These are phyloP conservation scores for Coelastrella sp. DNA, from an alignment of 139 green algal species.

Conservation along the genomic window DNA sequence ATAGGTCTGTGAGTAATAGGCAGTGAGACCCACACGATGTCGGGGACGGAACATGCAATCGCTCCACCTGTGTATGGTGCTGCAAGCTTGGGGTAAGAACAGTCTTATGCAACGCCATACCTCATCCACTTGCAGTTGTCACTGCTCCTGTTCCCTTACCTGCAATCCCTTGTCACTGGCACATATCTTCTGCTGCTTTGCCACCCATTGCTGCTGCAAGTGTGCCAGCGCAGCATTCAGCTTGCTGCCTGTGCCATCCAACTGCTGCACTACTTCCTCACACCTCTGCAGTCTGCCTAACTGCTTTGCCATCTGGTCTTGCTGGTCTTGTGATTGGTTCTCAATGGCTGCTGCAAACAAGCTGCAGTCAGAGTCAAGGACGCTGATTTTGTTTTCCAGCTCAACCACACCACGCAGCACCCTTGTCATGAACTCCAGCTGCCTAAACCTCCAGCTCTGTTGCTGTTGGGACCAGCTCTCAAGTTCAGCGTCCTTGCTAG, in stretches of 20 bases:
- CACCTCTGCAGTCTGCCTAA: conserved; percentile 15
- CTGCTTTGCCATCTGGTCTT: background rate
- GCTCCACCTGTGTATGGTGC: no score
- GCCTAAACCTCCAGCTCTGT: conserved; percentile 3
- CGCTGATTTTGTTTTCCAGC: background rate
- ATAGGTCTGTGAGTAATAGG: background rate
- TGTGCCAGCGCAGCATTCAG: background rate
- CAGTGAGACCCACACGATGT: no score
- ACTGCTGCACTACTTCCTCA: background rate
- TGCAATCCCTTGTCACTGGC: conserved; percentile 35
- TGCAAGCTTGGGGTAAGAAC: no score
- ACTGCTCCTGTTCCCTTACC: background rate
- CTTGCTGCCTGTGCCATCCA: background rate
- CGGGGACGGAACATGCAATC: no score
- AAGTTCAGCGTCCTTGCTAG: conserved; percentile 5
- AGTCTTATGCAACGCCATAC: no score
- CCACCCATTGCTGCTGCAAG: conserved; percentile 11
- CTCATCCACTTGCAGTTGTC: no score
- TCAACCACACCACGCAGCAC: background rate
- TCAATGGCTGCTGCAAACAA: background rate
- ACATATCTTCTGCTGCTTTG: conserved; percentile 17
- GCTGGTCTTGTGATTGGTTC: conserved; percentile 21
- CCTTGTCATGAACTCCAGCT: conserved; percentile 1
- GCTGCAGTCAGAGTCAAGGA: conserved; percentile 1
- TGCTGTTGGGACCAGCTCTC: background rate